Percentiles rank a stretch among this genome's conserved stretches.
These are phyloP conservation scores for Mariannaea elegans DNA, from an alignment of 2,329 filamentous ascomycete genomes.

Conservation along the genomic window DNA sequence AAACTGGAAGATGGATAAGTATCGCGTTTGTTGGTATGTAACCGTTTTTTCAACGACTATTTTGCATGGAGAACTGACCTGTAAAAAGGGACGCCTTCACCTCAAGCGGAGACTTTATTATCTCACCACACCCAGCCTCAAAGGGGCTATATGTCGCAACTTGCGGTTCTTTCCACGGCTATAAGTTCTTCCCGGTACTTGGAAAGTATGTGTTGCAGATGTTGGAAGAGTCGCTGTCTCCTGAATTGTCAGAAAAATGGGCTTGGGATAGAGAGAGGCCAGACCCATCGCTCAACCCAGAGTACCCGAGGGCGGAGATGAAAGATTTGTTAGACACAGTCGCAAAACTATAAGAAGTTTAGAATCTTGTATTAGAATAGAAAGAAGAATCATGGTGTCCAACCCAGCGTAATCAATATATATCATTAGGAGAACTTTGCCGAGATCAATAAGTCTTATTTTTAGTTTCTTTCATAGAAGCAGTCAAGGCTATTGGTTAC, in stretches of 20 bases:
- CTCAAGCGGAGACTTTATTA: slow-evolving; percentile 68
- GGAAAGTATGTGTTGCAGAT: slow-evolving; percentile 68
- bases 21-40: slow-evolving; percentile 73
- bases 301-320: slow-evolving; percentile 67
- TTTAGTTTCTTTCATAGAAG: too few species aligned
- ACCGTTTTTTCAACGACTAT: not conserved
- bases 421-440: too few species aligned
- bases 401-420: too few species aligned
- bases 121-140: slow-evolving; percentile 63
- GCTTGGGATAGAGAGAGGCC: slow-evolving; percentile 69
- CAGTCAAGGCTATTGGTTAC: too few species aligned
- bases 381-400: too few species aligned
- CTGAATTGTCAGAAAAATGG: slow-evolving; percentile 58
- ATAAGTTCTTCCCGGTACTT: slow-evolving; percentile 73
- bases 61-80: not conserved
- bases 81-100: slow-evolving; percentile 70
- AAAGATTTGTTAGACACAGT: slow-evolving; percentile 54
- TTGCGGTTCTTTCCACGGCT: slow-evolving; percentile 73
- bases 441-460: too few species aligned
- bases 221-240: slow-evolving; percentile 56
- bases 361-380: too few species aligned
- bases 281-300: slow-evolving; percentile 59
- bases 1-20: slow-evolving; percentile 67
- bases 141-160: slow-evolving; percentile 68
- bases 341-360: slow-evolving; percentile 39